Base-by-base conservation (phyloP, 2,329 filamentous ascomycete genomes). In the Cercospora beticola region DNA sequence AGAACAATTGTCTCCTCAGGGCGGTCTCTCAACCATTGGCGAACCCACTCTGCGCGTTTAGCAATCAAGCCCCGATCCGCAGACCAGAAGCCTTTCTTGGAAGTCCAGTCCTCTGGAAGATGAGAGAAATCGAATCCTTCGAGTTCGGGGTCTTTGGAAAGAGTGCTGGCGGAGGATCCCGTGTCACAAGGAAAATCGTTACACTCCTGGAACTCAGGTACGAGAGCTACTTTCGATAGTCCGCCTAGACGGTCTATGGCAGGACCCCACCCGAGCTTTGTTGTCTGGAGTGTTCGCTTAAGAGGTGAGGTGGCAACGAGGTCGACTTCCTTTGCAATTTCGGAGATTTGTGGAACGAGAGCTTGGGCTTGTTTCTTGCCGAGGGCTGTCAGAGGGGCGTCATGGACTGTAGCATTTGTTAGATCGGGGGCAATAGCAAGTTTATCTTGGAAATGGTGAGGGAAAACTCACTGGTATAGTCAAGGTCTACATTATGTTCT, bases 341-440 rank as follows among this genome's bases (percentile, higher is more conserved):
- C 10, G 18, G 64, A 18, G 16, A 77, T 67, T 43, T 74, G 71
- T 2, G 70, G 71, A n/a, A 73, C 74, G 36, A 78, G 73, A 18
- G 75, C 69, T n/a, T 73, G 70, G 43, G 77, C 77, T 73, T 78
- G 77, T 65, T 77, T 78, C 59, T 73, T 75, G 30, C 77, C 77
- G 2, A 78, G 73, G 2, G 76, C 68, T 8, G 77, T 78, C 6
- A 78, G 67, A 43, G 76, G 76, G 3, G 77, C 76, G 60, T 78
- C 77, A 56, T 65, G 76, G 61, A 78, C 76, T 78, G 68, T 9
- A 21, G 8, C 12, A 21, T 43, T 43, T 30, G 16, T 30, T 7
- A 31, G 30, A 31, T 31, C 30, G 26, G 30, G 9, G 30, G 30
- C 30, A 31, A 31, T 31, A 10, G 30, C 30, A 31, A 31, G 30